phyloP scores from a whole-genome alignment of 495 filamentous ascomycete genomes.

The Trichocladium uniseriatum region DNA sequence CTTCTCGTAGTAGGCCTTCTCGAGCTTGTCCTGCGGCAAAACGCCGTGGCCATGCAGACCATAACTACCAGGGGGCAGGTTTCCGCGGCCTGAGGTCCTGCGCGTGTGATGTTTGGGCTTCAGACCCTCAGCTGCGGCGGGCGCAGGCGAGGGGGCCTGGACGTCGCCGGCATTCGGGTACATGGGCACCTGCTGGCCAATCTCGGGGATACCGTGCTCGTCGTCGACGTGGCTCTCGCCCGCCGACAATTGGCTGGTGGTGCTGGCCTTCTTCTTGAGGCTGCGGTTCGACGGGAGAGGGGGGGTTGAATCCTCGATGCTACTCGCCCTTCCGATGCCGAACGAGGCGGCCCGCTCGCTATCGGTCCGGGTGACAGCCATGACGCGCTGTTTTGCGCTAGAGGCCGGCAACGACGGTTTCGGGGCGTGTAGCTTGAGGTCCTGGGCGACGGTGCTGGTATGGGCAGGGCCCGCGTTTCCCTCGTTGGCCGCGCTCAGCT shows the following conservation, averaged over 20 bases:
- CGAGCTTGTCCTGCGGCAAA: slow-evolving; percentile 60
- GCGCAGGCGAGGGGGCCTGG: slow-evolving; percentile 84
- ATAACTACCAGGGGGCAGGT: slow-evolving; percentile 64
- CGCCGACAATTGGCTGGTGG: slow-evolving; percentile 44
- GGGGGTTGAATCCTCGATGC: slow-evolving; percentile 33
- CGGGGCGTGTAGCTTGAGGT: slow-evolving; percentile 83
- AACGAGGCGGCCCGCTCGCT: slow-evolving; percentile 72
- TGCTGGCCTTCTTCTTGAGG: slow-evolving; percentile 56
- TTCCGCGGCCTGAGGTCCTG: slow-evolving; percentile 39
- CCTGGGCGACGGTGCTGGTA: slow-evolving; percentile 66
- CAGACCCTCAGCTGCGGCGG: slow-evolving; percentile 43
- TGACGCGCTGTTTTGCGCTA: slow-evolving; percentile 70
- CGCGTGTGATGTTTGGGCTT: slow-evolving; percentile 58
- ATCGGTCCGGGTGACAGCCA: slow-evolving; percentile 79
- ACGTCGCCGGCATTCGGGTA: slow-evolving; percentile 90
- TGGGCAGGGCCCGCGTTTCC: slow-evolving; percentile 46
- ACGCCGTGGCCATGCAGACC: slow-evolving; percentile 78
- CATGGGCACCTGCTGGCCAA: slow-evolving; percentile 87
- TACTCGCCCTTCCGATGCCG: slow-evolving; percentile 61
- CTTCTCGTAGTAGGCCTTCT: slow-evolving; percentile 82
- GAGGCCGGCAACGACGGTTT: slow-evolving; percentile 71
- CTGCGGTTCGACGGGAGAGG: slow-evolving; percentile 26
- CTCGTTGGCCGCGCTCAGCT: slow-evolving; percentile 28
- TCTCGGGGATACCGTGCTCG: slow-evolving; percentile 82
- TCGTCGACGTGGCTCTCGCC: slow-evolving; percentile 46